phyloP scores from a whole-genome alignment of 202 grass and related monocot genomes.

The Saccharum hybrid region DNA sequence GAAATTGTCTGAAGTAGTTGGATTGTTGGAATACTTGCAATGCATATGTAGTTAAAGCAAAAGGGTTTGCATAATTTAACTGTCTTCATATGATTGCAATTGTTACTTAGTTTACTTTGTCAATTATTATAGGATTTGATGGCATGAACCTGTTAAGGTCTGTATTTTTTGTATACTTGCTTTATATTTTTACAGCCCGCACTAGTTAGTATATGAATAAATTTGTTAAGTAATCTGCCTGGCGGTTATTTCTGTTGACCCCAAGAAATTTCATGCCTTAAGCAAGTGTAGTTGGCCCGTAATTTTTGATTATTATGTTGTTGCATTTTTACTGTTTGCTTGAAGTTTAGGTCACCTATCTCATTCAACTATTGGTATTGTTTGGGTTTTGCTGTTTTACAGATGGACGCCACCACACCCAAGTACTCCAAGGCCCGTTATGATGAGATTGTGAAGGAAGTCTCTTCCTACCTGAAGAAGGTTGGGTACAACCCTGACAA shows the following conservation, averaged over 20 bases:
- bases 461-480: constrained; percentile 72
- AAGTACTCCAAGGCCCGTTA: constrained; percentile 72
- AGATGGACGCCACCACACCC: constrained; percentile 77
- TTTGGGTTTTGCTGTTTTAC: background rate
- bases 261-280: background rate
- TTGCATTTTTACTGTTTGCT: no score
- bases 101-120: background rate
- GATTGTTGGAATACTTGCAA: background rate
- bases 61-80: background rate
- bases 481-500: constrained; percentile 56
- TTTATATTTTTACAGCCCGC: background rate
- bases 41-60: background rate
- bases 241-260: no score
- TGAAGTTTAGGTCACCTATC: background rate
- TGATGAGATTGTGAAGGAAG: constrained; percentile 76
- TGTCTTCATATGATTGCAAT: background rate
- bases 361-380: background rate
- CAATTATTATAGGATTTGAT: background rate
- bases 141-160: background rate
- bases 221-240: background rate
- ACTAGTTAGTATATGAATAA: background rate
- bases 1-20: background rate
- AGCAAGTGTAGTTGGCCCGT: background rate
- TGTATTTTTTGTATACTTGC: background rate
- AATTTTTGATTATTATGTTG: background rate